Evolutionary conservation across 2,329 filamentous ascomycete genomes (phyloP), one percentile per base, ranked within the genome.

Genomic region (Phyllosticta ampelicida): DNA sequence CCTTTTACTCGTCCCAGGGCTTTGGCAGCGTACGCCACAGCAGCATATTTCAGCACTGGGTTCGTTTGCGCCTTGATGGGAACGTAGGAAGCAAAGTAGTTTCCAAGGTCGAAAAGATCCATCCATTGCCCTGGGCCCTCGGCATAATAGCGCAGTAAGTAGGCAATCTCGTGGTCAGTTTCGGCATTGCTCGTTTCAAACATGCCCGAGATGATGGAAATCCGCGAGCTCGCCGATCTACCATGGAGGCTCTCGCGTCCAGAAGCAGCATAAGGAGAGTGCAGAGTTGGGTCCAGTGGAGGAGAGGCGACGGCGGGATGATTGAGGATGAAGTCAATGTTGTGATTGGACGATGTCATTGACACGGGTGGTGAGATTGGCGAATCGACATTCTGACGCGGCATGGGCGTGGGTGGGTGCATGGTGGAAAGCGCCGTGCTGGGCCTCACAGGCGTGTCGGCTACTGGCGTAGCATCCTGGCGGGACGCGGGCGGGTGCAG

Each of bases 1-100:
- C 78, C 78, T 61, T 77, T 75, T 8, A 83, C 77, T 48, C 78
- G 77, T 18, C 78, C 78, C 18, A 84, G 73, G 62, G 84, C 80
- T 65, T 85, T 86, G 11, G 82, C 82, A 5, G 82, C 78, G 61
- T 82, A 83, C 20, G 83, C 81, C 60, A 82, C 81, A 9, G 81
- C 80, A 8, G 82, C 79, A 64, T 78, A 78, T 55, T 75, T 75
- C 48, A 78, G 71, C 53, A 78, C 65, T n/a, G 76, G 73, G 55
- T 79, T 77, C 29, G 76, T 73, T 4, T 71, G 67, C 11, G 82
- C 80, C 64, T 79, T 79, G 2, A 84, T 75, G 1, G 82, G 82
- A 19, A 85, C 79, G 55, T 82, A 77, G 21, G 79, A 80, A 3
- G 79, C 77, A 60, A 85, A 86, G 65, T 84, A 84, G 48, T 76